Evolutionary conservation across 2,329 filamentous ascomycete genomes (phyloP), one percentile per base, ranked within the genome.

Genomic region (Cercospora sp.): DNA sequence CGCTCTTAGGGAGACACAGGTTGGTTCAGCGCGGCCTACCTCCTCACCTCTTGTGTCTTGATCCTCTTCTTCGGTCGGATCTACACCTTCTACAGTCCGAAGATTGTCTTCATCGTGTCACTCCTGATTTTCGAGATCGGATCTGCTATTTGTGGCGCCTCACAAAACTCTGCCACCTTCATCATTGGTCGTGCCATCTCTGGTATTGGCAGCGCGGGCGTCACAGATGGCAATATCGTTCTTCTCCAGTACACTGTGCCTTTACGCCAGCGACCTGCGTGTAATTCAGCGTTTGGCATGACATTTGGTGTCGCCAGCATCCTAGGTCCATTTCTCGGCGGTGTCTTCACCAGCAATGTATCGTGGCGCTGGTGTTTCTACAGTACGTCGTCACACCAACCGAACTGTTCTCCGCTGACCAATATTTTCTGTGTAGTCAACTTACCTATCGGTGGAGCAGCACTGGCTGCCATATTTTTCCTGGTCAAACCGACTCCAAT

Each of bases 161-260:
- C 84, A 3, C 73, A 78, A 3, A 80, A 77, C 65, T 86, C 86
- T 72, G 68, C 77, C 2, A 84, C 83, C 79, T 76, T 88, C 53
- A 84, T 88, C 57, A 79, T 80, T 3, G 86, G 85, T 2, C 79
- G 86, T n/a, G 81, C 83, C 0, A 72, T 88, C 8, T 83, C 86
- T 67, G 86, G 86, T 9, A 76, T 84, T 16, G 85, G 84, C 2
- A 83, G 82, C 18, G 84, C 84, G 6, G 86, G 85, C 0, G 77
- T 87, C 31, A 75, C 84, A 63, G 78, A 77, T 2, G 82, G 82
- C 8, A 78, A 77, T 5, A 74, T 80, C 26, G 72, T 72, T 18
- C 64, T 75, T 13, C 66, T 75, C n/a, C 66, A 66, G 2, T 36
- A 60, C 18, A 60, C 60, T 28, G 67, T 72, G 18, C 64, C 67